Evolutionary conservation across 441 rosid species (phyloP), one percentile per base, ranked within the genome.

Genomic region (Gossypium gossypioides): DNA sequence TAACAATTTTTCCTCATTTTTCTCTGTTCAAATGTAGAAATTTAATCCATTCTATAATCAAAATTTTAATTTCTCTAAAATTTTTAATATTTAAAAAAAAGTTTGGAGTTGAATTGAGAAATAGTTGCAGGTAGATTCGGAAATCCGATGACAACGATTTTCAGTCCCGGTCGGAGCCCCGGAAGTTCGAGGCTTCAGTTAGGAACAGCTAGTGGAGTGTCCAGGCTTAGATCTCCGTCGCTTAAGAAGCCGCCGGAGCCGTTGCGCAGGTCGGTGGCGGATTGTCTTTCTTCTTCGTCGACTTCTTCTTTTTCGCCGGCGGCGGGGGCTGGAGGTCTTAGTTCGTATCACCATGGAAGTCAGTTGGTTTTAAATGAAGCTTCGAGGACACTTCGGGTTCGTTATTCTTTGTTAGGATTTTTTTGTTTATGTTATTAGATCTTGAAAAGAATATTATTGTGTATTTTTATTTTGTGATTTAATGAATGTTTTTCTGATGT

Each of bases 201-300:
- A 0, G 83, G 78, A 37, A 77, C 74, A 13, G 58, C 68, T 56
- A 79, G 89, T 13, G 86, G 84, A 48, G 77, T 79, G 2, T 87
- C 95, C 44, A 83, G 99, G 55, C 83, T 90, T 79, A 89, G 98
- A 93, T 92, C 98, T 78, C 89, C 93, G 55, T 81, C 87, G 10
- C 68, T 83, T 9, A 92, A 85, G 83, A 92, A 92, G 81, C 97
- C 91, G 19, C 99, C 99, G 16, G 99, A 96, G 88, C 99, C 98
- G 12, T 81, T 96, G 50, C 96, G 97, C 24, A 89, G 93, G 13
- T 96, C 97, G 25, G 87, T 96, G 54, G 98, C 93, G 18, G 96
- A 96, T 83, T 96, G 98, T 29, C 90, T 95, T 42, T 88, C 96
- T 3, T 86, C 95, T 29, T 80, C 85, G 51, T 57, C 83, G 24